A percentile compares a stretch with the other conserved stretches of the same genome.
Evolutionary conservation across 768 basidiomycete genomes (phyloP).

Genomic region (Coprinellus micaceus): DNA sequence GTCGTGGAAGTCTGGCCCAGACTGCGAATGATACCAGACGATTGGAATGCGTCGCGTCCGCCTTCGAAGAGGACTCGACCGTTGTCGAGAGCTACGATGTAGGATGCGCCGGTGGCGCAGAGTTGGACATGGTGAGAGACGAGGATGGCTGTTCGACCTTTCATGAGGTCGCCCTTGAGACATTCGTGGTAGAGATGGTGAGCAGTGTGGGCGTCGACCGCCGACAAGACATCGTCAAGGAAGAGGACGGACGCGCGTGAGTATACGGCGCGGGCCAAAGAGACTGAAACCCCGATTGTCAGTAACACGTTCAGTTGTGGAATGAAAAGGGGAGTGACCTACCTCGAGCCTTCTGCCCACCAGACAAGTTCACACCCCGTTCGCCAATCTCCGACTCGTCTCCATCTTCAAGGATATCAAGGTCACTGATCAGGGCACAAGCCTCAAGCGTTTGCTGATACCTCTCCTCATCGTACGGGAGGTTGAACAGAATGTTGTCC

Average conservation of each 20-base stretch:
- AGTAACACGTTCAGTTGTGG: too few relatives aligned
- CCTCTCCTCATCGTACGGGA: slow-evolving; percentile 75
- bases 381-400: slow-evolving; percentile 88
- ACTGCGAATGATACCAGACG: slow-evolving; percentile 61
- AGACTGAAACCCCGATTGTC: too few relatives aligned
- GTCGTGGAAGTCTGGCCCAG: slow-evolving; percentile 52
- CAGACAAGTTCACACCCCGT: slow-evolving; percentile 64
- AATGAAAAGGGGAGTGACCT: too few relatives aligned
- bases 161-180: slow-evolving; percentile 78
- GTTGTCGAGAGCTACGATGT: slow-evolving; percentile 81
- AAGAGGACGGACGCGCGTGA: slow-evolving; percentile 79
- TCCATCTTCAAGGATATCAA: slow-evolving; percentile 82
- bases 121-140: slow-evolving; percentile 96
- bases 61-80: slow-evolving; percentile 79
- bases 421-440: slow-evolving; percentile 68
- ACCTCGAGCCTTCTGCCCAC: slow-evolving; percentile 70
- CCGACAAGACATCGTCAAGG: slow-evolving; percentile 76
- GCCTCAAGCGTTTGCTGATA: slow-evolving; percentile 75
- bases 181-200: slow-evolving; percentile 83
- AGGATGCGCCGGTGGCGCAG: slow-evolving; percentile 73
- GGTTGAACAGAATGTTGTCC: slow-evolving; percentile 75
- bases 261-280: slow-evolving; percentile 76
- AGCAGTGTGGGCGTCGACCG: slow-evolving; percentile 88
- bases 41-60: slow-evolving; percentile 55
- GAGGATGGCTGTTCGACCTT: slow-evolving; percentile 79